phyloP scores from a whole-genome alignment of 2,329 filamentous ascomycete species.

The Colletotrichum tanaceti region DNA sequence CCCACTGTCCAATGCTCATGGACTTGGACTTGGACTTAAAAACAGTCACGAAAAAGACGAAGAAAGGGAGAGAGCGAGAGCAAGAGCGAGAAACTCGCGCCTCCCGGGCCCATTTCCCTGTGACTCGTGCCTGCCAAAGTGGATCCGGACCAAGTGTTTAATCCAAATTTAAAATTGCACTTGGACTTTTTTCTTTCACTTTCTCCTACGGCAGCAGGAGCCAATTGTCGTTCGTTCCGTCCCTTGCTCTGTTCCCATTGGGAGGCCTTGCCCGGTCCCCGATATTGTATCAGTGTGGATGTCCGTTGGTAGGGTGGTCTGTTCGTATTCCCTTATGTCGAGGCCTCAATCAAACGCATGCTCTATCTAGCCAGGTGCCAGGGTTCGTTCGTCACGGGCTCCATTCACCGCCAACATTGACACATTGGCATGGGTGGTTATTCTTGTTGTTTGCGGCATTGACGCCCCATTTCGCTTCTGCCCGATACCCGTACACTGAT shows the following conservation, averaged over 20 bases:
- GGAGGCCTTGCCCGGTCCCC: slow-evolving; percentile 21
- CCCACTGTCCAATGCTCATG: background rate
- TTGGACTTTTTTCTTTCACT: slow-evolving; percentile 1
- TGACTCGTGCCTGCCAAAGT: slow-evolving; percentile 33
- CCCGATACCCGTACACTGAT: background rate
- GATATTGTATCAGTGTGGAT: slow-evolving; percentile 38
- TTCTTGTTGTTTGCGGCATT: slow-evolving; percentile 3
- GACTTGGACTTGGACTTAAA: background rate
- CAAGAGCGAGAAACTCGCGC: slow-evolving; percentile 6
- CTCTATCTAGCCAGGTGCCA: background rate
- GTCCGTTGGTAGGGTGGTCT: slow-evolving; percentile 34
- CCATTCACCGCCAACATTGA: slow-evolving; percentile 10
- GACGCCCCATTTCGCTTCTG: slow-evolving; percentile 13
- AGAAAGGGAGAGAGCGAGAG: slow-evolving; percentile 21
- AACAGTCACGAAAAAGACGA: background rate
- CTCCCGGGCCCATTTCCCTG: slow-evolving; percentile 9
- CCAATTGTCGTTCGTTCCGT: slow-evolving; percentile 15
- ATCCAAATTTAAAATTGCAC: slow-evolving; percentile 36
- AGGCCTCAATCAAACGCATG: slow-evolving; percentile 22
- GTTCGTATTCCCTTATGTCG: slow-evolving; percentile 37
- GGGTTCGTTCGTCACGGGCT: slow-evolving; percentile 22
- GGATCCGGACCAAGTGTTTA: slow-evolving; percentile 31
- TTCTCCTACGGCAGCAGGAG: background rate
- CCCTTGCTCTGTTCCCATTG: slow-evolving; percentile 25
- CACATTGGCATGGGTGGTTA: slow-evolving; percentile 1